Conservation (phyloP, 75 land plant species). For the Pseudotsuga menziesii region DNA sequence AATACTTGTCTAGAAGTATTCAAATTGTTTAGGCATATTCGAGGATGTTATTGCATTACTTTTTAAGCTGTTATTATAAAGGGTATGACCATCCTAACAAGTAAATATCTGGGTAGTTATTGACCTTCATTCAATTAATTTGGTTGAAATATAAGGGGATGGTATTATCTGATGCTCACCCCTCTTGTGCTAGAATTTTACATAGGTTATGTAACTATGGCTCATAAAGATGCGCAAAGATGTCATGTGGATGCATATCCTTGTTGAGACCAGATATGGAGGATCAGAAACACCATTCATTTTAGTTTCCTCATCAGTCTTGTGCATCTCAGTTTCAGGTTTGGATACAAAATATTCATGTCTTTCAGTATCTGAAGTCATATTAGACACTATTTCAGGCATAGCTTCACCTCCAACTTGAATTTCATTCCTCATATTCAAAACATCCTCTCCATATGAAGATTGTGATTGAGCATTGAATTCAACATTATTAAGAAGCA, state of each 20-base stretch:
- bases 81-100: too few relatives aligned
- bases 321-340: constrained; percentile 13
- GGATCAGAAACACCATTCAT: neutral
- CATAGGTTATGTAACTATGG: constrained; percentile 36
- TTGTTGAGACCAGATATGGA: constrained; percentile 20
- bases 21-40: too few relatives aligned
- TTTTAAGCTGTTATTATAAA: too few relatives aligned
- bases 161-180: too few relatives aligned
- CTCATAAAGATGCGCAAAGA: constrained; percentile 22
- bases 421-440: neutral
- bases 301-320: constrained; percentile 12
- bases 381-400: too few relatives aligned
- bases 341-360: neutral
- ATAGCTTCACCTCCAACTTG: too few relatives aligned
- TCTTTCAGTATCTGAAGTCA: too few relatives aligned
- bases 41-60: too few relatives aligned
- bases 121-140: too few relatives aligned
- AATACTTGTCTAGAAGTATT: too few relatives aligned
- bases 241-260: constrained; percentile 12
- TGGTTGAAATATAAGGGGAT: too few relatives aligned
- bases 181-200: constrained; percentile 29
- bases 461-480: constrained; percentile 33
- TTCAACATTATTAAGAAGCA: constrained; percentile 60
- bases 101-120: too few relatives aligned
- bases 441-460: constrained; percentile 9